A percentile compares a stretch with the other conserved stretches of the same genome.
These are phyloP conservation scores for Melampsora larici-populina DNA, from an alignment of 1,284 basidiomycete species.

Conservation along the genomic window DNA sequence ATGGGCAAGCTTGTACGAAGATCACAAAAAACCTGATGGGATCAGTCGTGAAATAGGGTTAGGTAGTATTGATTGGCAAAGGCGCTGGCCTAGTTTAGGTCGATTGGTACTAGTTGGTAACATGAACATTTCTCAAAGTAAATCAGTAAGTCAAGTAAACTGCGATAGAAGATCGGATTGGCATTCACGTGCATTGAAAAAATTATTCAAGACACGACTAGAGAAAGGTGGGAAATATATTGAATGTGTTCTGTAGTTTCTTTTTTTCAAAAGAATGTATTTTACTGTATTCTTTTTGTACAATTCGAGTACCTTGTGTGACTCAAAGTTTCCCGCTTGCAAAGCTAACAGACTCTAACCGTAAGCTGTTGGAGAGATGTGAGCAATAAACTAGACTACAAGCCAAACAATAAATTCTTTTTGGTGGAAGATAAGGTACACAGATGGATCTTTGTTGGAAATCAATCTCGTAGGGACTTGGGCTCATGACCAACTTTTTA, in stretches of 20 bases:
- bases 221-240: constrained; percentile 3
- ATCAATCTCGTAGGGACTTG: too few relatives aligned
- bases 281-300: not conserved
- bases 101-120: not conserved
- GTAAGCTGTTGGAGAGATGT: too few relatives aligned
- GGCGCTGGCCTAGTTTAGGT: not conserved
- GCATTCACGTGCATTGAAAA: not conserved
- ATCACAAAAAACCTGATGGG: not conserved
- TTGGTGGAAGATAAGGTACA: too few relatives aligned
- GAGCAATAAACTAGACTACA: too few relatives aligned
- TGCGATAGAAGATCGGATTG: not conserved
- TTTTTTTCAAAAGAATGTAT: not conserved
- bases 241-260: not conserved
- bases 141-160: not conserved
- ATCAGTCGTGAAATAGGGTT: not conserved
- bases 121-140: not conserved
- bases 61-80: constrained; percentile 2
- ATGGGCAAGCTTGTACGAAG: not conserved
- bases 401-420: too few relatives aligned
- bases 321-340: too few relatives aligned
- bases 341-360: too few relatives aligned
- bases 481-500: too few relatives aligned
- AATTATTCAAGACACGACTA: constrained; percentile 1
- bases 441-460: too few relatives aligned
- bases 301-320: too few relatives aligned